Percentiles rank a stretch among this genome's conserved stretches.
Evolutionary conservation across 768 basidiomycete genomes (phyloP).

Genomic region (Xerocomus potaroensis): DNA sequence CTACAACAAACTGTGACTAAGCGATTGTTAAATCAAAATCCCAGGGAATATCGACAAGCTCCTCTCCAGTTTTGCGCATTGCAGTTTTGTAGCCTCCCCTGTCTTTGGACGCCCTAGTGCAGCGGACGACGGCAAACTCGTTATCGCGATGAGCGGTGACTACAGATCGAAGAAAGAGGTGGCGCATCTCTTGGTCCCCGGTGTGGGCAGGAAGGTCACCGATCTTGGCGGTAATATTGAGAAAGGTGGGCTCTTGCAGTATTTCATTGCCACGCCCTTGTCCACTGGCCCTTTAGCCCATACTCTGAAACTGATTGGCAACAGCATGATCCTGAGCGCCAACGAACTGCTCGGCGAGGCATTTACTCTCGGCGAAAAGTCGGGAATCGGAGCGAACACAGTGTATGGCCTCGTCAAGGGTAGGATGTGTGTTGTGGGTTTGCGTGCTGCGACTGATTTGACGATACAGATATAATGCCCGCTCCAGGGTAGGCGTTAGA

Average conservation of each 20-base stretch:
- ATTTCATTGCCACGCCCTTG: neutral
- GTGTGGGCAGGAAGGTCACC: slow-evolving; percentile 68
- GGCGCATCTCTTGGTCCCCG: slow-evolving; percentile 73
- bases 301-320: slow-evolving; percentile 75
- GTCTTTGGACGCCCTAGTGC: slow-evolving; percentile 70
- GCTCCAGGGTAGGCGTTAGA: slow-evolving; percentile 46
- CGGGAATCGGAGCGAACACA: slow-evolving; percentile 66
- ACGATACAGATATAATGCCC: slow-evolving; percentile 57
- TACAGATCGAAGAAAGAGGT: slow-evolving; percentile 78
- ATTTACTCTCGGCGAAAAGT: slow-evolving; percentile 82
- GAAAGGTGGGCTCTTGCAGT: slow-evolving; percentile 47
- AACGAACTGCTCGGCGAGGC: slow-evolving; percentile 78
- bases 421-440: slow-evolving; percentile 29
- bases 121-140: slow-evolving; percentile 61
- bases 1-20: no score
- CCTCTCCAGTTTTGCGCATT: slow-evolving; percentile 53
- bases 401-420: slow-evolving; percentile 59
- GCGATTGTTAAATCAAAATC: neutral
- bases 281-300: slow-evolving; percentile 39
- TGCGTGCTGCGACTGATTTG: slow-evolving; percentile 12
- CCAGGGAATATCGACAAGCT: slow-evolving; percentile 66
- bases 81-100: slow-evolving; percentile 68
- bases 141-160: slow-evolving; percentile 79
- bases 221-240: slow-evolving; percentile 87
- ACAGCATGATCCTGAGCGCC: slow-evolving; percentile 70